These are phyloP conservation scores for Xylaria sp. DNA, from an alignment of 2,329 filamentous ascomycete species.

Conservation along the genomic window DNA sequence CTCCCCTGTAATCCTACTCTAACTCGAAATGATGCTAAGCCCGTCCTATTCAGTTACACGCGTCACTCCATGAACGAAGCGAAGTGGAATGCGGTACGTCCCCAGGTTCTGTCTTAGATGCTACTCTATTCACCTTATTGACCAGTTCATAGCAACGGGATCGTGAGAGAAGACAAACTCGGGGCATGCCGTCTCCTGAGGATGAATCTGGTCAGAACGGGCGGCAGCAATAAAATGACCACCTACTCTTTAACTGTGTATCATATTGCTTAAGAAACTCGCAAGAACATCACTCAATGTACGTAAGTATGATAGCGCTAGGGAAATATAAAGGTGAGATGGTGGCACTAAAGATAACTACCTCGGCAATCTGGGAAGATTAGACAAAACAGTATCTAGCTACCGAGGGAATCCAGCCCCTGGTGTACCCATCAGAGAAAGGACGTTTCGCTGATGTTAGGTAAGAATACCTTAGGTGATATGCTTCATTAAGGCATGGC, in stretches of 20 bases:
- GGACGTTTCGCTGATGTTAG: too few species aligned
- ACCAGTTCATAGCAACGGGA: constrained; percentile 33
- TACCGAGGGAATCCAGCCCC: too few species aligned
- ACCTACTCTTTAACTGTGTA: not conserved
- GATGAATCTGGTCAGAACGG: constrained; percentile 14
- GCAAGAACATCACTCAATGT: not conserved
- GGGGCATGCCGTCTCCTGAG: constrained; percentile 12
- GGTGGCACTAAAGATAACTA: too few species aligned
- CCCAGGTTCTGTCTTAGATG: not conserved
- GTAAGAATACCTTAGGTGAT: too few species aligned
- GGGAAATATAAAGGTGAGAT: too few species aligned
- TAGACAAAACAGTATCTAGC: too few species aligned
- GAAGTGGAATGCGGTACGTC: constrained; percentile 35
- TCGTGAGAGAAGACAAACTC: constrained; percentile 23
- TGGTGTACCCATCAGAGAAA: too few species aligned
- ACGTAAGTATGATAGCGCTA: too few species aligned
- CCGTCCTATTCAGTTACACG: constrained; percentile 30
- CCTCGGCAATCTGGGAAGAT: too few species aligned
- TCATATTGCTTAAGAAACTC: not conserved
- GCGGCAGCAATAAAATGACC: constrained; percentile 10
- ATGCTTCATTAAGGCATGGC: too few species aligned
- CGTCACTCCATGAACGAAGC: constrained; percentile 39
- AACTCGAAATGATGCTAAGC: constrained; percentile 8
- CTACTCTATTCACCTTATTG: constrained; percentile 1
- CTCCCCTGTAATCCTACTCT: not conserved